Evolutionary conservation across 129 eudicot genomes (phyloP).

Genomic region (Escallonia rubra): DNA sequence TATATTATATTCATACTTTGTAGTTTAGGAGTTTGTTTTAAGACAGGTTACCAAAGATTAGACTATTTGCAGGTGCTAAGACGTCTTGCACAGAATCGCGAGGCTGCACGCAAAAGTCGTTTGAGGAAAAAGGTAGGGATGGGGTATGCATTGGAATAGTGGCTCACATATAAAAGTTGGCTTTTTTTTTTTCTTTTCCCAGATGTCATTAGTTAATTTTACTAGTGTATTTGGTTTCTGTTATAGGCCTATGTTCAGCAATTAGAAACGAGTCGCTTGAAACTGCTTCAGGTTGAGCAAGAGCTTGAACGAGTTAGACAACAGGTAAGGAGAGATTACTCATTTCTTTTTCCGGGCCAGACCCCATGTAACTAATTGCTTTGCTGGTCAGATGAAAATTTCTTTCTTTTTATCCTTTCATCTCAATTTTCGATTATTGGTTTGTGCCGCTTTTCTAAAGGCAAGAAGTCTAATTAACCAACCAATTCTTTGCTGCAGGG

Average conservation of each 20-base stretch:
- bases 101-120: slow-evolving; percentile 99
- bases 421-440: background rate
- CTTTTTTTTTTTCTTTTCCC: background rate
- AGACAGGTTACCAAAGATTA: background rate
- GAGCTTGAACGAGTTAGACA: slow-evolving; percentile 77
- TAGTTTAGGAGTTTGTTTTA: no score
- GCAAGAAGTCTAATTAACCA: background rate
- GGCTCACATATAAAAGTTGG: background rate
- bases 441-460: background rate
- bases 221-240: slow-evolving; percentile 10
- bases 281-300: slow-evolving; percentile 76
- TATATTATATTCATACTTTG: no score
- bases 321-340: slow-evolving; percentile 45
- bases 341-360: background rate
- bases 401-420: no score
- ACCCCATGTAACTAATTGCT: background rate
- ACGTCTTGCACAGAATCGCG: slow-evolving; percentile 99
- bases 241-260: slow-evolving; percentile 95
- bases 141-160: background rate
- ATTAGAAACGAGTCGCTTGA: slow-evolving; percentile 74
- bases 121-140: slow-evolving; percentile 77
- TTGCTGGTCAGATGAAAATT: background rate
- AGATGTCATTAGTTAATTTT: slow-evolving; percentile 3
- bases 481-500: slow-evolving; percentile 44
- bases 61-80: slow-evolving; percentile 30